These are phyloP conservation scores for Triadica sebifera DNA, from an alignment of 345 rosid genomes.

Conservation along the genomic window DNA sequence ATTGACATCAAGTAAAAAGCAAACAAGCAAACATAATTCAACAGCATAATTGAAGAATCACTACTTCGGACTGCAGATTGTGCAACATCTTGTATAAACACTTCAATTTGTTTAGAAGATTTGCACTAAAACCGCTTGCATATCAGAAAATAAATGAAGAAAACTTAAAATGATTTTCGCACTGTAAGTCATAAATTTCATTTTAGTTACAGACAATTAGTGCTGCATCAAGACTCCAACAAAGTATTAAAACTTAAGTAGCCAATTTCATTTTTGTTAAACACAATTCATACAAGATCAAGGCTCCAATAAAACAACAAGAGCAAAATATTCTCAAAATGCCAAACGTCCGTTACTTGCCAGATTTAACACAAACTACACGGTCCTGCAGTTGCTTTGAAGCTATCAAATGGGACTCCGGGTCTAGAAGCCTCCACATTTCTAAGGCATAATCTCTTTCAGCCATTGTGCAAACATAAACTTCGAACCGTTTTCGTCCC, in stretches of 20 bases:
- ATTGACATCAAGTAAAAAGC: constrained; percentile 1
- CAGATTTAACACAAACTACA: constrained; percentile 92
- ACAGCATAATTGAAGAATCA: constrained; percentile 3
- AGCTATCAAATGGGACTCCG: constrained; percentile 71
- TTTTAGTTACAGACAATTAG: not conserved
- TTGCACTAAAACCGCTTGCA: not conserved
- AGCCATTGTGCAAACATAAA: constrained; percentile 99
- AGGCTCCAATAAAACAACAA: not conserved
- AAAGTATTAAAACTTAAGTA: not conserved
- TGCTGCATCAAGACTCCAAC: not conserved
- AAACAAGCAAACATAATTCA: constrained; percentile 1
- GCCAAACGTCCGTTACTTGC: constrained; percentile 32
- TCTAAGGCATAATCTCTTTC: constrained; percentile 99
- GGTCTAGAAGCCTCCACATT: constrained; percentile 99
- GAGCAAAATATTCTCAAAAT: constrained; percentile 9
- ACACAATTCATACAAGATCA: constrained; percentile 2
- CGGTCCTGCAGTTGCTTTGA: constrained; percentile 74
- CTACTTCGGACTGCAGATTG: not conserved
- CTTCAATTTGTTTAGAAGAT: not conserved
- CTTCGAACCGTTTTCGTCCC: constrained; percentile 95
- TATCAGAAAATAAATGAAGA: constrained; percentile 8
- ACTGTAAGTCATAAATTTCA: not conserved
- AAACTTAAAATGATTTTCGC: not conserved
- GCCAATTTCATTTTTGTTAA: not conserved
- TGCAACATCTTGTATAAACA: not conserved